A percentile compares a stretch with the other conserved stretches of the same genome.
Conservation (phyloP, 805 yeast genomes). For the Saccharomyces cerevisiae region DNA sequence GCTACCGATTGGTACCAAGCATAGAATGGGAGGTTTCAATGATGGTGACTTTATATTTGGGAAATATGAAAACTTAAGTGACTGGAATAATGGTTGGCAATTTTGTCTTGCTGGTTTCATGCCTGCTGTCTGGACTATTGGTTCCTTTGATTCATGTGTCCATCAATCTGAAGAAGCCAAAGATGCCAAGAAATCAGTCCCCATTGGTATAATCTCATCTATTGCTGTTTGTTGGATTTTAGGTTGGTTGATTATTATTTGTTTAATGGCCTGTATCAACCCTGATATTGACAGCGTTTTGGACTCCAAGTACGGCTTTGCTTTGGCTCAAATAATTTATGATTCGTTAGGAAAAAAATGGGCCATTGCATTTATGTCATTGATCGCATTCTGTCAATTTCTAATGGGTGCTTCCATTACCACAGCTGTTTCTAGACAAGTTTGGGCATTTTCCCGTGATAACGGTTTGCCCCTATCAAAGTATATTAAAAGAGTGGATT, state of each 20-base stretch:
- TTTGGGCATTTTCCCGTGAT: slow-evolving; percentile 72
- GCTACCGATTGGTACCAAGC: slow-evolving; percentile 49
- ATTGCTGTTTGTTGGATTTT: slow-evolving; percentile 49
- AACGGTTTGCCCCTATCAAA: slow-evolving; percentile 60
- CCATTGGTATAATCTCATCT: slow-evolving; percentile 55
- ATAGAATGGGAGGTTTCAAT: slow-evolving; percentile 35
- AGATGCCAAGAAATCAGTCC: slow-evolving; percentile 51
- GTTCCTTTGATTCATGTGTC: slow-evolving; percentile 63
- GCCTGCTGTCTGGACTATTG: slow-evolving; percentile 71
- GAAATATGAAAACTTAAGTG: slow-evolving; percentile 40
- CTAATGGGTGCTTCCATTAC: slow-evolving; percentile 58
- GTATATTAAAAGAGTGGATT: slow-evolving; percentile 49
- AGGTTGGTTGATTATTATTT: slow-evolving; percentile 50
- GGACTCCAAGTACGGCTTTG: slow-evolving; percentile 42
- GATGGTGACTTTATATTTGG: slow-evolving; percentile 50
- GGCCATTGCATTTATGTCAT: slow-evolving; percentile 58
- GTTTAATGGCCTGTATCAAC: slow-evolving; percentile 46
- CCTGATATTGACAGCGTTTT: slow-evolving; percentile 37
- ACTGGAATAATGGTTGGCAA: slow-evolving; percentile 57
- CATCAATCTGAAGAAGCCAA: slow-evolving; percentile 68
- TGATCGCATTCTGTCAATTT: slow-evolving; percentile 54
- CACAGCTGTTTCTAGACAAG: slow-evolving; percentile 60
- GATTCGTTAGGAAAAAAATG: slow-evolving; percentile 56
- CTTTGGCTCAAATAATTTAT: slow-evolving; percentile 56
- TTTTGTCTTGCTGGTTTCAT: slow-evolving; percentile 43